Base-by-base conservation (phyloP, 176 grass and related monocot species). In the Carex kokanica region DNA sequence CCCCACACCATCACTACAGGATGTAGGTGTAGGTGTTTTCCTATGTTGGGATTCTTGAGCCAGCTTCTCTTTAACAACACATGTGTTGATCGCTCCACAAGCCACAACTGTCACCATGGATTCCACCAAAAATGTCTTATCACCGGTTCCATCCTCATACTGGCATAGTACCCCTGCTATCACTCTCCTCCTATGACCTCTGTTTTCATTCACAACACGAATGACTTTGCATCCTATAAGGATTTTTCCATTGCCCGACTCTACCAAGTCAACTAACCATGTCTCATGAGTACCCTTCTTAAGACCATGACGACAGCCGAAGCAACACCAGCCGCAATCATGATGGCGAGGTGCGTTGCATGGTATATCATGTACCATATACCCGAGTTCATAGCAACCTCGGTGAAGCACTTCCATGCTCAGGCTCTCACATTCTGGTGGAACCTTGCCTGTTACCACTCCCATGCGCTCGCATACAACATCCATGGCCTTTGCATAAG, bases 1-100 rank as follows among this genome's bases (percentile, higher is more conserved):
- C 95, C 92, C 92, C 92, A 98, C 3, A 75, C 92, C 43, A 93
- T 45, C 1, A 78, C 90, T 1, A 52, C 83, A 14, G 92, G 95
- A 83, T 98, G 92, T 13, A 98, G 87, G 63, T 87, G 95, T 27
- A 98, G 90, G 79, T 98, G 90, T 81, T 90, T 98, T 64, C 92
- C 95, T 36, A 98, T 98, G 89, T 94, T 91, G 1, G 23, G 89
- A 88, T 98, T 95, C 40, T 16, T 79, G 8, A 98, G 89, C 15
- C 95, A 89, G 70, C 92, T 98, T 53, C 59, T 60, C 18, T 63
- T 78, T 67, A 98, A 86, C 74, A 98, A 82, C 20, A 90, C 87
- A 90, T 34, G 92, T 95, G 4, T 84, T 84, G 9, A 98, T 84
- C 11, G 92, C 86, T 2, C 92, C 95, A 74, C 87, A 85, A 8